phyloP scores from a whole-genome alignment of 2,329 filamentous ascomycete genomes.

The Diaporthe citriasiana region DNA sequence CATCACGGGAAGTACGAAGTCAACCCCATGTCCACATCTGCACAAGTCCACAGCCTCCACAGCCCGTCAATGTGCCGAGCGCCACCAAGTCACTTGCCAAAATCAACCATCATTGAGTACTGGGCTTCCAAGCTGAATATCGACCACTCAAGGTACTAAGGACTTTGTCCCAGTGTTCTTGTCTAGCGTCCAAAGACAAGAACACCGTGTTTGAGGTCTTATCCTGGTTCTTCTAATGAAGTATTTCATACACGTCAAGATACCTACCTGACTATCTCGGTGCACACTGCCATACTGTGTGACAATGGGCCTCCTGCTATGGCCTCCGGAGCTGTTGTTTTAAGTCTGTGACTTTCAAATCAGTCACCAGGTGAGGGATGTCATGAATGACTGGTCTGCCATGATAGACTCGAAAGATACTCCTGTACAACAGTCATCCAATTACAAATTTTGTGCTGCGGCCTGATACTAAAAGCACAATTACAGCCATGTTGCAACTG shows the following conservation, averaged over 20 bases:
- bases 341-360: not conserved
- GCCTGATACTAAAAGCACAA: not conserved
- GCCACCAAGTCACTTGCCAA: not conserved
- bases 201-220: not conserved
- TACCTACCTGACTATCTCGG: not conserved
- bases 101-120: not conserved
- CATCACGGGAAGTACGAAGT: not conserved
- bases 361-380: not conserved
- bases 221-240: not conserved
- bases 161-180: not conserved
- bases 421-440: not conserved
- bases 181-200: not conserved
- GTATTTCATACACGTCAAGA: not conserved
- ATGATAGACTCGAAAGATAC: not conserved
- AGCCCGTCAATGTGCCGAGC: not conserved
- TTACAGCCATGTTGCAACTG: not conserved
- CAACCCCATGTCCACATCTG: not conserved
- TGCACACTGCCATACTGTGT: not conserved
- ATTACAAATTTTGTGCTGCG: not conserved
- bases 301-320: no score
- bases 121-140: not conserved
- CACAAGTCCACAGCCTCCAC: not conserved
- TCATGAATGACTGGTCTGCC: not conserved
- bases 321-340: not conserved
- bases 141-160: not conserved